Conservation (phyloP, 768 basidiomycete genomes). For the Mycena maculata region DNA sequence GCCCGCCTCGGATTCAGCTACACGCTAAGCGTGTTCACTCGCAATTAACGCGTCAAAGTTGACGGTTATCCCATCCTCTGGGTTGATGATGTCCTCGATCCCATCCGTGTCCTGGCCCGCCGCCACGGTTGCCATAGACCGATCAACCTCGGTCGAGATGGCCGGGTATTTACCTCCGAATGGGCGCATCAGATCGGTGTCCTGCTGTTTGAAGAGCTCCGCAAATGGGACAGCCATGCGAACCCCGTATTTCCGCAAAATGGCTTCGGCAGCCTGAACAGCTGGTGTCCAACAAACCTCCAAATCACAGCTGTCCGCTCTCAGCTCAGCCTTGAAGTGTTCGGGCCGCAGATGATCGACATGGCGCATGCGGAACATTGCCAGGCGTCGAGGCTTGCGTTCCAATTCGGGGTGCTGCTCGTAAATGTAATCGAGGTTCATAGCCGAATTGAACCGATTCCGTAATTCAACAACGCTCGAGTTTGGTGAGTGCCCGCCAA, state of each 20-base stretch:
- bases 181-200: no score
- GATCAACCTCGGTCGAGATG: no score
- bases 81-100: no score
- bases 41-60: no score
- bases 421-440: constrained; percentile 18
- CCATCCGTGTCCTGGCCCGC: no score
- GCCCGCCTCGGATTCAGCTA: no score
- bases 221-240: not conserved
- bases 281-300: constrained; percentile 37
- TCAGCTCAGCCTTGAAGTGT: constrained; percentile 35
- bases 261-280: no score
- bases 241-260: not conserved
- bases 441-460: constrained; percentile 14
- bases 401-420: constrained; percentile 17
- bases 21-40: no score
- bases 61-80: no score
- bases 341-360: constrained; percentile 42
- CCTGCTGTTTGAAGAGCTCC: no score
- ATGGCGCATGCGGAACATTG: not conserved
- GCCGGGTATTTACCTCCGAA: no score
- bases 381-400: constrained; percentile 11
- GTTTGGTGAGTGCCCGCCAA: constrained; percentile 28
- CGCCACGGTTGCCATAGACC: no score
- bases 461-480: not conserved
- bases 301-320: constrained; percentile 35